Percentiles rank a stretch among this genome's conserved stretches.
phyloP scores from a whole-genome alignment of 2,329 filamentous ascomycete species.

The Xylariales sp. region DNA sequence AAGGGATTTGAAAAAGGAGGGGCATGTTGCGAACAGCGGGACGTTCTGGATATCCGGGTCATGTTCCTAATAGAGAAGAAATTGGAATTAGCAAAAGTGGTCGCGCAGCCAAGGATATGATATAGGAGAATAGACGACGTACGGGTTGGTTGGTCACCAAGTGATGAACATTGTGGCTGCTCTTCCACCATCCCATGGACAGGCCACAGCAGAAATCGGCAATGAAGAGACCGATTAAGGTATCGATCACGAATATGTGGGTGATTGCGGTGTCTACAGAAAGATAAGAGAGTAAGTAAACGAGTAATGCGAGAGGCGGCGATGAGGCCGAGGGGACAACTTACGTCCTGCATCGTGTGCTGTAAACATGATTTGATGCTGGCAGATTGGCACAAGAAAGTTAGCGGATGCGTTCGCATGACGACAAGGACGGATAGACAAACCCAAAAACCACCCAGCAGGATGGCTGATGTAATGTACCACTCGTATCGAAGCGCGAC shows the following conservation, averaged over 20 bases:
- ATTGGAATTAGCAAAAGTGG: not conserved
- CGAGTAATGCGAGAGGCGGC: not conserved
- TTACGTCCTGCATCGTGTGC: constrained; percentile 63
- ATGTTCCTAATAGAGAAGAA: constrained; percentile 34
- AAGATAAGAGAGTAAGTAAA: not conserved
- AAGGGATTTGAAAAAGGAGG: constrained; percentile 61
- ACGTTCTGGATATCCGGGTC: constrained; percentile 62
- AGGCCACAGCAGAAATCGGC: constrained; percentile 63
- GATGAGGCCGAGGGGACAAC: not conserved
- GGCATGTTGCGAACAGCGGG: constrained; percentile 64
- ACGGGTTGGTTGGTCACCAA: constrained; percentile 60
- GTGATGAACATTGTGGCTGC: constrained; percentile 65
- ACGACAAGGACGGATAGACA: too few species aligned
- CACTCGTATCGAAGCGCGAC: constrained; percentile 42
- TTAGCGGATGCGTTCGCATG: constrained; percentile 15
- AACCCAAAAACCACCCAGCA: constrained; percentile 61
- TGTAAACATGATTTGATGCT: constrained; percentile 67
- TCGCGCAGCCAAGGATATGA: too few species aligned
- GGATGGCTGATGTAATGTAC: constrained; percentile 54
- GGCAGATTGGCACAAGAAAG: constrained; percentile 4
- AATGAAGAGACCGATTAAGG: constrained; percentile 57
- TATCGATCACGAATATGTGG: constrained; percentile 52
- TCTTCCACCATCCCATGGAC: constrained; percentile 67
- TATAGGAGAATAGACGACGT: too few species aligned
- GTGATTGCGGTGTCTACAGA: constrained; percentile 44